These are phyloP conservation scores for Emergomyces orientalis DNA, from an alignment of 2,329 filamentous ascomycete species.

Conservation along the genomic window DNA sequence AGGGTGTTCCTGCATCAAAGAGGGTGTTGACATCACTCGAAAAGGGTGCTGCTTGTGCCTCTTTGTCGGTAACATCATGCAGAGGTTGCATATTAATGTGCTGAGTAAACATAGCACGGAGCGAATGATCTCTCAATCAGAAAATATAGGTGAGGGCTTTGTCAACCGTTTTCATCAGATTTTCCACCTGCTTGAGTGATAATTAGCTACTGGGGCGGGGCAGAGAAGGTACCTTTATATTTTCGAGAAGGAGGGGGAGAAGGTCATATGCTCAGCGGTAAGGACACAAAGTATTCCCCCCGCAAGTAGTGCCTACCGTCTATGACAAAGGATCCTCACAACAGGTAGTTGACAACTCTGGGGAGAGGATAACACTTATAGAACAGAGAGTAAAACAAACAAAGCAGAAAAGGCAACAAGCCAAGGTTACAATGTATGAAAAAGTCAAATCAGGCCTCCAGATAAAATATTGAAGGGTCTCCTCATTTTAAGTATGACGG, in stretches of 20 bases:
- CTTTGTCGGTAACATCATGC: conserved; percentile 40
- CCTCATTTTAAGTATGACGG: background rate
- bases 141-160: conserved; percentile 16
- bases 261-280: background rate
- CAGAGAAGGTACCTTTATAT: conserved; percentile 7
- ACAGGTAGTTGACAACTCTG: background rate
- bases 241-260: background rate
- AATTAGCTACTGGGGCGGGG: conserved; percentile 2
- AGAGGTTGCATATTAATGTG: conserved; percentile 51
- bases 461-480: background rate
- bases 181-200: conserved; percentile 6
- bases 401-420: background rate
- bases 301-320: background rate
- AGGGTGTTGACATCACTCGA: conserved; percentile 15
- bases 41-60: conserved; percentile 32
- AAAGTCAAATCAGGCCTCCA: background rate
- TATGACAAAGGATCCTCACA: background rate
- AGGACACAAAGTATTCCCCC: background rate
- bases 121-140: conserved; percentile 42
- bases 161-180: conserved; percentile 16
- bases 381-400: background rate
- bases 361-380: background rate
- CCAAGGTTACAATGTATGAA: background rate
- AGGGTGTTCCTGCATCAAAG: conserved; percentile 16
- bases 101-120: conserved; percentile 55